Evolutionary conservation across 345 rosid genomes (phyloP).

Genomic region (Eutrema heterophyllum): DNA sequence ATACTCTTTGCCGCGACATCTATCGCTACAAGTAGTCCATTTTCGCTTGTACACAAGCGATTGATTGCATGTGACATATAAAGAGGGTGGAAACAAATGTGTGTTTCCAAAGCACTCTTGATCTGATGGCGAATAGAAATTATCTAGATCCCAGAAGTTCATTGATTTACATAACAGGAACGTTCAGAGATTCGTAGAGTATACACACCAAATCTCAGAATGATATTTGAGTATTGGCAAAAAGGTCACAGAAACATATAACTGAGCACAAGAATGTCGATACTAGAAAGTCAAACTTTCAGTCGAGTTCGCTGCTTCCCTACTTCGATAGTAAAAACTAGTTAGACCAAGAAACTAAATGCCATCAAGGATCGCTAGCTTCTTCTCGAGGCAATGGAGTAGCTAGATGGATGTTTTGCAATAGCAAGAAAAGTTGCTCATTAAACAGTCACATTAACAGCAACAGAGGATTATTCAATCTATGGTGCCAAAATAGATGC

Average conservation of each 20-base stretch:
- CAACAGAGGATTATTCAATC: no score
- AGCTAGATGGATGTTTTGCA: no score
- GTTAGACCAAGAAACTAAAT: no score
- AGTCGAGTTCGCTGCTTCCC: neutral
- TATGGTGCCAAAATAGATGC: no score
- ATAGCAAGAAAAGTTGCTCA: no score
- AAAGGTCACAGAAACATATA: neutral
- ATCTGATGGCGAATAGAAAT: neutral
- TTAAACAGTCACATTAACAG: no score
- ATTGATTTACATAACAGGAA: no score
- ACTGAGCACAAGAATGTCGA: neutral
- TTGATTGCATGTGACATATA: slow-evolving; percentile 53
- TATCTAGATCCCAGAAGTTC: neutral
- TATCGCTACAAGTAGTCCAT: slow-evolving; percentile 70
- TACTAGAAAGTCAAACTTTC: neutral
- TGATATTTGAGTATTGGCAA: neutral
- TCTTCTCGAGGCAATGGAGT: no score
- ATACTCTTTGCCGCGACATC: slow-evolving; percentile 90
- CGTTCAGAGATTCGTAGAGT: neutral
- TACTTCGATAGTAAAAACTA: no score
- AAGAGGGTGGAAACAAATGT: neutral
- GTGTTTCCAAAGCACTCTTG: neutral
- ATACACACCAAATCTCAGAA: neutral
- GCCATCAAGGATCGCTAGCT: no score
- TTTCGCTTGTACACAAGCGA: slow-evolving; percentile 56